Evolutionary conservation across 2,329 filamentous ascomycete species (phyloP).

Genomic region (Hymenoscyphus fraxineus): DNA sequence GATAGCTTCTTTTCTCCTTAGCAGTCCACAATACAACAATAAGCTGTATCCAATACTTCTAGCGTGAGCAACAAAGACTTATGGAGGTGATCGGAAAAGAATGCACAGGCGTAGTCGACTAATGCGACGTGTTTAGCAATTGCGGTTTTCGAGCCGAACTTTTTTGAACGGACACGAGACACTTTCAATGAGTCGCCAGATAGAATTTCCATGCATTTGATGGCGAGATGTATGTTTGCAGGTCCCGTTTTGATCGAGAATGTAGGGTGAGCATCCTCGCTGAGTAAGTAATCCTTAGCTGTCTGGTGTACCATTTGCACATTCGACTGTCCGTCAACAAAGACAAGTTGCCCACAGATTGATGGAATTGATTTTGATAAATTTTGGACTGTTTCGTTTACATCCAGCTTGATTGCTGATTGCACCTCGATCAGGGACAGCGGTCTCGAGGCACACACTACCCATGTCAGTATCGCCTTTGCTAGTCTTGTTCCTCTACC

Average conservation of each 20-base stretch:
- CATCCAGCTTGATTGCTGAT: conserved; percentile 31
- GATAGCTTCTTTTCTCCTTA: no score
- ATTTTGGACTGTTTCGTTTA: conserved; percentile 26
- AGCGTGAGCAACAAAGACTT: no score
- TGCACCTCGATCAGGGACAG: conserved; percentile 30
- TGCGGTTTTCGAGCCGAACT: not conserved
- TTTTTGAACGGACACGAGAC: not conserved
- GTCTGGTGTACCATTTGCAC: conserved; percentile 33
- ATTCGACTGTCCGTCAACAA: conserved; percentile 21
- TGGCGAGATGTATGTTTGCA: not conserved
- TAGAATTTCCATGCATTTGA: not conserved
- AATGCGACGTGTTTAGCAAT: not conserved
- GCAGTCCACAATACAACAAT: no score
- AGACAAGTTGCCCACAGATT: conserved; percentile 34
- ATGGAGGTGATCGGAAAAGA: conserved; percentile 15
- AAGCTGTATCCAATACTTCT: no score
- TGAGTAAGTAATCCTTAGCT: conserved; percentile 31
- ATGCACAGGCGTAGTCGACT: conserved; percentile 9
- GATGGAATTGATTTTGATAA: conserved; percentile 26
- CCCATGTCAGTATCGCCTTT: conserved; percentile 7
- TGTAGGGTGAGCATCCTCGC: conserved; percentile 21
- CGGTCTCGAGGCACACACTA: conserved; percentile 22
- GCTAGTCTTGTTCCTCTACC: not conserved
- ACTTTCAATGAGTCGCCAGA: not conserved
- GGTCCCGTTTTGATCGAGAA: conserved; percentile 23